Base-by-base conservation (phyloP, 495 filamentous ascomycete genomes). In the Podospora fimiseda region DNA sequence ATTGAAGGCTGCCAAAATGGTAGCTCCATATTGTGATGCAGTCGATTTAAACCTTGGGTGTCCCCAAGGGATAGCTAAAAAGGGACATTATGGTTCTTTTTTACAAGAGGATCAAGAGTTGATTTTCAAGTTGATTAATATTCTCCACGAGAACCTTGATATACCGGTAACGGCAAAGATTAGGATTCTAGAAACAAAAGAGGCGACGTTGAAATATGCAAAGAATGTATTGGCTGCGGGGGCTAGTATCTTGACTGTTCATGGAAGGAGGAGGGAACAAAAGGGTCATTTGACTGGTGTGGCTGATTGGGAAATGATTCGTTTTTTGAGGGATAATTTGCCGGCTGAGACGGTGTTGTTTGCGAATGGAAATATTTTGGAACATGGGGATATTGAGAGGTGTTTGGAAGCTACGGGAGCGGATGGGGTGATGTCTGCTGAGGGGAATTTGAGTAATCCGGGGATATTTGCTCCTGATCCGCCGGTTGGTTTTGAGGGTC, bases 1-100 rank as follows among this genome's bases (percentile, higher is more conserved):
- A 3, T 73, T 96, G 14, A 71, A 75, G 33, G 90, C 92, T 2
- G 92, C 92, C 2, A 74, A 78, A 19, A 74, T 86, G 46, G 89
- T 88, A 0, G 80, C 83, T 2, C 87, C 87, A 0, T 87, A 88
- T 70, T 96, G 90, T 64, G 93, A 99, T 63, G 93, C 91, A 2
- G 87, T 99, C 8, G 94, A 99, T 66, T 72, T 99, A 57, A 99
- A 99, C 64, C 78, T 99, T 1, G 93, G 93, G n/a, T 99, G 93
- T 72, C 93, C 93, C 1, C 93, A 99, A 63, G 90, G 91, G 1
- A 99, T 99, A 51, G 93, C 93, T 27, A 79, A 78, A 59, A 87
- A 83, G 60, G 93, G 93, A 3, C 84, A 88, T 61, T 99, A 99
- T 62, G 93, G 93, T 8, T 84, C 90, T 9, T 98, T 96, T 61